Evolutionary conservation across 305 asterid genomes (phyloP), one percentile per base, ranked within the genome.

Genomic region (Caryopteris hybrid): DNA sequence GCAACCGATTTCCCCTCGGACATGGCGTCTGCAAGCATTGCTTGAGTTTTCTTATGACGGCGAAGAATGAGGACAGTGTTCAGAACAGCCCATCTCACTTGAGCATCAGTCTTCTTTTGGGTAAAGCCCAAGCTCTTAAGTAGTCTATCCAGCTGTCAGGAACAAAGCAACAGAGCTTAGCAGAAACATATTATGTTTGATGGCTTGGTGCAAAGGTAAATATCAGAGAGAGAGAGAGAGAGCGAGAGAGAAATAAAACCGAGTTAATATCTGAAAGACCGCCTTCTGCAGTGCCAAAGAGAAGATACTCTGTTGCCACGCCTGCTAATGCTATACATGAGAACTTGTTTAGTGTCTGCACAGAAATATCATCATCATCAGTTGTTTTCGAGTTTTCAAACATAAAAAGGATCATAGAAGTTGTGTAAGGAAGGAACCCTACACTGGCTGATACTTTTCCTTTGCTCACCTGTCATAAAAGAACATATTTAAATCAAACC

Each of bases 251-350:
- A 68, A 21, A 25, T 8, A 64, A 22, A 60, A 89, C 99, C 87
- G 89, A 77, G 79, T 81, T 84, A 61, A 93, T 85, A 76, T 93
- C 97, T 21, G 94, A 62, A 70, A 93, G 88, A 60, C 99, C 99
- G 61, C 99, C 99, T 76, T 93, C 99, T 34, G 97, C 94, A 70
- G 80, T 70, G 48, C 96, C 95, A 27, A 80, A 90, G 54, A 87
- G 88, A 54, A 93, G 87, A 81, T 93, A 93, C 81, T 93, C 97
- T 0, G 99, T 86, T 48, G 86, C 96, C 72, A 93, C 95, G 25
- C 99, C 99, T 13, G 99, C 97, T 72, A 93, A 84, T 34, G 99
- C 96, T 45, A 90, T 85, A 54, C 99, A 93, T 6, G 97, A 80
- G 83, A 93, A 93, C 72, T 73, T 86, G 88, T 93, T 89, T 73